Percentiles rank a stretch among this genome's conserved stretches.
Conservation (phyloP, 345 rosid species). For the Eutrema japonicum region DNA sequence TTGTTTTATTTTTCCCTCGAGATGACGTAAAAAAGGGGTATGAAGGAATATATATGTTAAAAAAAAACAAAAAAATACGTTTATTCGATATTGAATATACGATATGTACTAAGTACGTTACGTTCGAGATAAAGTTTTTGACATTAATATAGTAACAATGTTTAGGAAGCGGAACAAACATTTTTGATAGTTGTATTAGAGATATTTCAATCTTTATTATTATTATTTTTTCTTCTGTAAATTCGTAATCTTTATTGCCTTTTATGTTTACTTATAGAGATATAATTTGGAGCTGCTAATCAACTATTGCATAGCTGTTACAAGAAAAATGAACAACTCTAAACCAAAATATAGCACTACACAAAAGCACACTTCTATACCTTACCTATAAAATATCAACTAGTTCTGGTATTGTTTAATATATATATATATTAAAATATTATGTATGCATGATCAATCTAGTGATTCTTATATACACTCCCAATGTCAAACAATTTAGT, state of each 20-base stretch:
- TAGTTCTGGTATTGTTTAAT: neutral
- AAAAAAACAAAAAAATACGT: neutral
- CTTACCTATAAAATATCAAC: neutral
- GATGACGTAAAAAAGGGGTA: slow-evolving; percentile 19
- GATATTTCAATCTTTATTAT: neutral
- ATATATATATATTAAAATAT: neutral
- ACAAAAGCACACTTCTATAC: no score
- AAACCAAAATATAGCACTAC: no score
- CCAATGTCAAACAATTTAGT: slow-evolving; percentile 11
- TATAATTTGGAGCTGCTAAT: no score
- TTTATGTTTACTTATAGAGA: no score
- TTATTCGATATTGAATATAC: slow-evolving; percentile 6
- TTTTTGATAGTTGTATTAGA: neutral
- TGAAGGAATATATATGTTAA: slow-evolving; percentile 14
- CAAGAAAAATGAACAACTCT: no score
- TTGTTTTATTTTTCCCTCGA: neutral
- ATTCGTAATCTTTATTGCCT: no score
- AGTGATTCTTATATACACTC: neutral
- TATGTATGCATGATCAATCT: neutral
- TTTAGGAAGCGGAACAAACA: neutral
- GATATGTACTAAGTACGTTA: neutral
- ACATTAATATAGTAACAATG: neutral
- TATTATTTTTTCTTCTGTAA: no score
- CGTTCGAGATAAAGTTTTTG: no score
- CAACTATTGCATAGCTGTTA: no score